phyloP scores from a whole-genome alignment of 345 rosid species.

The Lagerstroemia speciosa region DNA sequence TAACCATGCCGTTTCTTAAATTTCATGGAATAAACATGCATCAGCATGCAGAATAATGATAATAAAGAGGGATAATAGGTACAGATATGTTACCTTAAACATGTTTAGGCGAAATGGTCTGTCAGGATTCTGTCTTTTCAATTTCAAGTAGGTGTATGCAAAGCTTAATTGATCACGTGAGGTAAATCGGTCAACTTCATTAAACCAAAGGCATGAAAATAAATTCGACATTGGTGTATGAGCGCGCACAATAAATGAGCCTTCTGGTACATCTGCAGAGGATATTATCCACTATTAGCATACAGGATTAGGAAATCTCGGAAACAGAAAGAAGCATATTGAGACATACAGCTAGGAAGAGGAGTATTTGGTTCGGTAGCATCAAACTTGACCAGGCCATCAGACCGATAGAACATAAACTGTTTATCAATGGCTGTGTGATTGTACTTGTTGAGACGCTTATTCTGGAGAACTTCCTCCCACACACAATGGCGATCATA shows the following conservation, averaged over 20 bases:
- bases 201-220: slow-evolving; percentile 91
- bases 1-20: neutral
- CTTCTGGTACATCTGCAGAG: slow-evolving; percentile 91
- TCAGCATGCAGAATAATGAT: neutral
- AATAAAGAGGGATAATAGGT: neutral
- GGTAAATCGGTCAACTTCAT: slow-evolving; percentile 85
- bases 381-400: slow-evolving; percentile 72
- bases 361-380: slow-evolving; percentile 45
- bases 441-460: slow-evolving; percentile 66
- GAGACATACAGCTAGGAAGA: slow-evolving; percentile 77
- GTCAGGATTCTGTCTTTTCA: slow-evolving; percentile 65
- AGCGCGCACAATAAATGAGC: slow-evolving; percentile 79
- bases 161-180: slow-evolving; percentile 92
- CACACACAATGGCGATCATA: slow-evolving; percentile 92
- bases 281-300: slow-evolving; percentile 1
- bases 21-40: neutral
- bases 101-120: slow-evolving; percentile 59
- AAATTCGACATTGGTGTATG: slow-evolving; percentile 86
- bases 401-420: slow-evolving; percentile 54
- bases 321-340: slow-evolving; percentile 1
- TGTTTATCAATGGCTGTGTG: slow-evolving; percentile 73
- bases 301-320: slow-evolving; percentile 2
- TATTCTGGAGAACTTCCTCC: slow-evolving; percentile 89
- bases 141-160: slow-evolving; percentile 81
- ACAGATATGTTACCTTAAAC: slow-evolving; percentile 57